Base-by-base conservation (phyloP, 2,329 filamentous ascomycete species). In the Boeremia exigua region DNA sequence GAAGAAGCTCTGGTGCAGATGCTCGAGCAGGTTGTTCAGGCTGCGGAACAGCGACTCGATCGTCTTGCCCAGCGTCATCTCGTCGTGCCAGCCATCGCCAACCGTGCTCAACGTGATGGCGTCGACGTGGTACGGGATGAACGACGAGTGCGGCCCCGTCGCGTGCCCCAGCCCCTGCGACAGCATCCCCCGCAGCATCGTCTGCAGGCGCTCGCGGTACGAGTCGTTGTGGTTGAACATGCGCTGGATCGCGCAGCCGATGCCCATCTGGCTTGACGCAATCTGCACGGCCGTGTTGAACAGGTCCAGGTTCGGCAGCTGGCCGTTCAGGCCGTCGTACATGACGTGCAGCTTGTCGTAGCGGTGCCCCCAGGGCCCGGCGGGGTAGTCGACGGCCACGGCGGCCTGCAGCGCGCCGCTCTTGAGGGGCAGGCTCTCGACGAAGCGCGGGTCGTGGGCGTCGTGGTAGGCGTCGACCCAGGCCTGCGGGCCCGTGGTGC, bases 381-480 rank as follows among this genome's bases (percentile, higher is more conserved):
- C 79, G 0, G 93, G 88, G 70, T 96, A 98, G 76, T 99, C 95
- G 43, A 99, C 83, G n/a, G 92, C 94, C 32, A 99, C 81, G 30
- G 92, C 95, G 11, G 91, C 95, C 78, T 99, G 95, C 30, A 99
- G 82, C 7, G 93, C 92, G 15, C 95, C 95, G 14, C 92, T 95
- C 79, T 98, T 98, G 68, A 98, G 83, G 1, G 93, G 88, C 43
- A 99, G 78, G 1, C 91, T 84, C 50, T 88, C 86, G 25, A 98
- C 88, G 7, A 82, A 84, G 5, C 83, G 78, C 0, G 88, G 82
- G 62, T 89, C 83, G 69, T 97, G 92, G 17, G 90, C 88, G 74
- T 96, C 91, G 75, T 99, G 95, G 75, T 99, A 99, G 1, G 95
- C 95, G 71, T 97, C 93, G 8, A 97, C 91, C 95, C 95, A 99